These are phyloP conservation scores for Escovopsis sp. DNA, from an alignment of 2,329 filamentous ascomycete species.

Conservation along the genomic window DNA sequence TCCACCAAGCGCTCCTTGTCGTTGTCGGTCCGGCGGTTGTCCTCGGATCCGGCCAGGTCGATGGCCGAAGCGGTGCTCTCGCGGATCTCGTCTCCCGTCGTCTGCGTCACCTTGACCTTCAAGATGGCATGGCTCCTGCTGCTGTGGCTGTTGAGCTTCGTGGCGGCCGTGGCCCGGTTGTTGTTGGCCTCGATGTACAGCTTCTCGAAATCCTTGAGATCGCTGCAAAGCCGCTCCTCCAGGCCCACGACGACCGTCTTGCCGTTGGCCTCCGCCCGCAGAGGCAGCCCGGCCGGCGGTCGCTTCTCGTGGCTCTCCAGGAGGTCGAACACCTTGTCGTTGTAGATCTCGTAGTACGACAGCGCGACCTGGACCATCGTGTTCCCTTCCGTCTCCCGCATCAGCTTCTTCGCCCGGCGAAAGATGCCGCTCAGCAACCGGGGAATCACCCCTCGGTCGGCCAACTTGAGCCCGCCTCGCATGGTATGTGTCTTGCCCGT, in stretches of 20 bases:
- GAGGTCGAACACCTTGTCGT: constrained; percentile 85
- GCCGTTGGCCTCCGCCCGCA: constrained; percentile 73
- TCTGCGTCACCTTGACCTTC: constrained; percentile 75
- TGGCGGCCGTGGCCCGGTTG: constrained; percentile 78
- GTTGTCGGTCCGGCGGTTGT: constrained; percentile 89
- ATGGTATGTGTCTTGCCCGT: constrained; percentile 95
- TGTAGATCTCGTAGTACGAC: constrained; percentile 95
- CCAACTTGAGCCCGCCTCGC: constrained; percentile 76
- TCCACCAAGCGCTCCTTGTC: constrained; percentile 86
- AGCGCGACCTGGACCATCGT: constrained; percentile 61
- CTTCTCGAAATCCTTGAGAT: constrained; percentile 77
- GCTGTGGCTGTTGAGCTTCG: constrained; percentile 84
- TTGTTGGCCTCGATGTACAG: constrained; percentile 86
- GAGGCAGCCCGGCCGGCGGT: constrained; percentile 61
- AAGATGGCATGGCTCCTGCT: constrained; percentile 83
- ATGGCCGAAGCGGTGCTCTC: constrained; percentile 86
- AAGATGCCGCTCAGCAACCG: constrained; percentile 75
- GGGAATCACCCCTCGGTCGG: constrained; percentile 78
- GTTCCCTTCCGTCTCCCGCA: constrained; percentile 59
- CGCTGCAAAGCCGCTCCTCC: constrained; percentile 67
- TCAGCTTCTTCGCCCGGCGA: constrained; percentile 68
- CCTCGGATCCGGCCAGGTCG: constrained; percentile 87
- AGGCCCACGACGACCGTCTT: constrained; percentile 80
- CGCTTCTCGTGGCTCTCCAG: constrained; percentile 82
- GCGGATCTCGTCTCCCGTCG: constrained; percentile 48